Base-by-base conservation (phyloP, 1,284 basidiomycete genomes). In the Peniophora sp. region DNA sequence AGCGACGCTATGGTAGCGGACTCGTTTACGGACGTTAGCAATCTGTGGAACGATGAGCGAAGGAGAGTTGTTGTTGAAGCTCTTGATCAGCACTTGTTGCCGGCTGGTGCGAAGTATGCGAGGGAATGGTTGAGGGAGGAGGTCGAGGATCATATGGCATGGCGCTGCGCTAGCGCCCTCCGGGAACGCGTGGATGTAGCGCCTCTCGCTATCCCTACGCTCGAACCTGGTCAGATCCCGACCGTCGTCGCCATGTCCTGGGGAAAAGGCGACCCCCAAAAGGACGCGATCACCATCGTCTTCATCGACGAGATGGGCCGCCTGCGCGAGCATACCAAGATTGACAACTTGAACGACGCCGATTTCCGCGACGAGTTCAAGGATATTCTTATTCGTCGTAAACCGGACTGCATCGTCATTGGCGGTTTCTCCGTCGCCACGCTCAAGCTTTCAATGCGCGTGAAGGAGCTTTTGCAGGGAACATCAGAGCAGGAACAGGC, bases 21-120 rank as follows among this genome's bases (percentile, higher is more conserved):
- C 61, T 87, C 84, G 52, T 89, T 89, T 61, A 89, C 87, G 52
- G 91, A 95, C 53, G 79, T 86, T 8, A 86, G 91, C 1, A 82
- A 84, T 56, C 81, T 84, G n/a, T 99, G 97, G 97, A 99, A 99
- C 64, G 85, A 81, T 49, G 81, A 96, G 59, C 82, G 97, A 46
- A 75, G 81, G 47, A 79, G 83, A 27, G 81, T 97, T 41, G 79
- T 97, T 38, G 77, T 86, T 50, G 85, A 91, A 51, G 84, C 87
- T 2, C 68, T 97, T 24, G 81, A 89, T 44, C 79, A 87, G 51
- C 83, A 90, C 63, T 74, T 97, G 16, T 68, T 98, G 38, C 94
- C 94, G 17, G 72, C 82, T 39, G 94, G 85, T 3, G 75, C 81
- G 12, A 89, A 89, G 58, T 99, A 94, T 93, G 79, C 85, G 20